Conservation (phyloP, 148 eudicot genomes). For the Cornus kousa region DNA sequence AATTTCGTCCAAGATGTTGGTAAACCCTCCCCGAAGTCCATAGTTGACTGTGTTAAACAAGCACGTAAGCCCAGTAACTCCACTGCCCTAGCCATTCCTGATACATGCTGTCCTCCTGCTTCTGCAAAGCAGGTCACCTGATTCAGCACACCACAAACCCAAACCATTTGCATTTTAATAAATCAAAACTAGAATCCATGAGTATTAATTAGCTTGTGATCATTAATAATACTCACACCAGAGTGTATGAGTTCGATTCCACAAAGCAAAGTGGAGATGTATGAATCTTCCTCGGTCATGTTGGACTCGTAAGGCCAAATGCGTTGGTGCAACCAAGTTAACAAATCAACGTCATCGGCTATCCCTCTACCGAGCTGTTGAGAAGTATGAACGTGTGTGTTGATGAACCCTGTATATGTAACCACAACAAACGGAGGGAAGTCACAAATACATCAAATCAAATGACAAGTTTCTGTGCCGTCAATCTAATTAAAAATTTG, state of each 20-base stretch:
- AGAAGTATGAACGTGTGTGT: conserved; percentile 92
- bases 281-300: conserved; percentile 76
- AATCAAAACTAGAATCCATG: neutral
- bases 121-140: conserved; percentile 97
- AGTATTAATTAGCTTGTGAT: neutral
- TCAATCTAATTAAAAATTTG: neutral
- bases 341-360: conserved; percentile 86
- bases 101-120: conserved; percentile 91
- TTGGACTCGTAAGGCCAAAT: conserved; percentile 94
- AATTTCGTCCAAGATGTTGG: conserved; percentile 61
- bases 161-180: neutral
- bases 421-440: neutral
- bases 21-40: conserved; percentile 89
- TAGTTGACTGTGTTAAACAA: conserved; percentile 73
- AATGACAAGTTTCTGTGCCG: too few species aligned
- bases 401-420: conserved; percentile 54
- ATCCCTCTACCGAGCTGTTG: conserved; percentile 89
- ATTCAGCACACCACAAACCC: neutral
- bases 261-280: conserved; percentile 78
- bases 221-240: conserved; percentile 45
- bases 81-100: conserved; percentile 88
- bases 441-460: neutral
- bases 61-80: conserved; percentile 76
- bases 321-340: conserved; percentile 86
- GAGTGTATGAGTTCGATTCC: conserved; percentile 95